phyloP scores from a whole-genome alignment of 441 rosid species.

The Pelargonium fulgidum region DNA sequence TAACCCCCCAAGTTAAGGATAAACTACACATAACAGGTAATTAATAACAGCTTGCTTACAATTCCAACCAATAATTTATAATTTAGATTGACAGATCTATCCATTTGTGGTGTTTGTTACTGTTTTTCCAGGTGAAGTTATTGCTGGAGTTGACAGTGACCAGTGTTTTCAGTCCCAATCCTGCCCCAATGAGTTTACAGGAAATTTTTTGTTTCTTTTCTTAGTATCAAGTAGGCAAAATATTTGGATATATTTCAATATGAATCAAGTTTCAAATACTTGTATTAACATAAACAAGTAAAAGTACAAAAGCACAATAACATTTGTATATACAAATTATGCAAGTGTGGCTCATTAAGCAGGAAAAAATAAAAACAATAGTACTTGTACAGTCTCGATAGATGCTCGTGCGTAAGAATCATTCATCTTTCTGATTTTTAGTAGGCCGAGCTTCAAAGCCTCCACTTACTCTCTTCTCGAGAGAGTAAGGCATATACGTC shows the following conservation, averaged over 20 bases:
- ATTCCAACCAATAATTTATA: no score
- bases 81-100: no score
- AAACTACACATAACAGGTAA: no score
- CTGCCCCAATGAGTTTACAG: no score
- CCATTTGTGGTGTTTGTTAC: no score
- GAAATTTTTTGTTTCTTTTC: no score
- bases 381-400: slow-evolving; percentile 20
- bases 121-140: no score
- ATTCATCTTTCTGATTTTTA: slow-evolving; percentile 52
- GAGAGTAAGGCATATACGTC: slow-evolving; percentile 82
- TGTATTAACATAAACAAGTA: slow-evolving; percentile 17
- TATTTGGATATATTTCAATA: background rate
- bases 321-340: slow-evolving; percentile 28
- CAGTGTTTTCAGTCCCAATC: no score
- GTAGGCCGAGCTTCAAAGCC: slow-evolving; percentile 66
- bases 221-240: no score
- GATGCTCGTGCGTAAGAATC: slow-evolving; percentile 15
- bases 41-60: no score
- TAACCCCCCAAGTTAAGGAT: no score
- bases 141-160: no score
- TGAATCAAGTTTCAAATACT: background rate
- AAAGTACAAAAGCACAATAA: slow-evolving; percentile 25
- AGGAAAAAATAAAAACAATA: slow-evolving; percentile 7
- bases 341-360: slow-evolving; percentile 13
- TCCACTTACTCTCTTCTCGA: slow-evolving; percentile 64